phyloP scores from a whole-genome alignment of 805 yeast genomes.

The Candida montana region DNA sequence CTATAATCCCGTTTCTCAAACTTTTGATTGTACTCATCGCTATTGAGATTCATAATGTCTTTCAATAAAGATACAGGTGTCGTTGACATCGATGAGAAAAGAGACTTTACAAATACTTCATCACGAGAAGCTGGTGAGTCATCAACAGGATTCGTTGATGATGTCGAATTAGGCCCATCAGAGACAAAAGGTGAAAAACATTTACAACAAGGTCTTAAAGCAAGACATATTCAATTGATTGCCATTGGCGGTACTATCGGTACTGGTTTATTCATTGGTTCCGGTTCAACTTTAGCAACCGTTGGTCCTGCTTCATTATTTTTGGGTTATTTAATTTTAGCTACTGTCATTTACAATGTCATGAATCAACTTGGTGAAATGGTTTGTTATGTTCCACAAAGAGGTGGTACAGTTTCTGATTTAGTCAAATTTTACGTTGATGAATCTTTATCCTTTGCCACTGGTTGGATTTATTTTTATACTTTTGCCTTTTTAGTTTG shows the following conservation, averaged over 20 bases:
- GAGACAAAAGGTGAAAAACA: constrained; percentile 7
- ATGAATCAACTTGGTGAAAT: constrained; percentile 65
- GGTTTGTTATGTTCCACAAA: constrained; percentile 56
- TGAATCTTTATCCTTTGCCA: constrained; percentile 25
- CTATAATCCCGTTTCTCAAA: neutral
- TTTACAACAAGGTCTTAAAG: constrained; percentile 35
- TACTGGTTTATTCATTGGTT: constrained; percentile 76
- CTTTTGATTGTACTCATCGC: neutral
- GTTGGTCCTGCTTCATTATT: constrained; percentile 75
- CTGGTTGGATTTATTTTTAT: constrained; percentile 27
- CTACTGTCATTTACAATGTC: constrained; percentile 58
- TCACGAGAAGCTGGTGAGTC: constrained; percentile 19
- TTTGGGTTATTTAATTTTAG: constrained; percentile 56
- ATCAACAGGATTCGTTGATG: constrained; percentile 23
- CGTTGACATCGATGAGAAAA: constrained; percentile 15
- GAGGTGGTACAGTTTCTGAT: constrained; percentile 60
- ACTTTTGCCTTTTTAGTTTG: constrained; percentile 22
- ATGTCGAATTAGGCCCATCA: constrained; percentile 14
- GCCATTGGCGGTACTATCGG: constrained; percentile 85
- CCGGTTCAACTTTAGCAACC: constrained; percentile 52
- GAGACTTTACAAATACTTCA: constrained; percentile 4
- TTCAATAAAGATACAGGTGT: neutral
- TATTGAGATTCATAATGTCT: neutral
- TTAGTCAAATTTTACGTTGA: constrained; percentile 49
- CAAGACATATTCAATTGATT: constrained; percentile 74